These are phyloP conservation scores for Phytopythium montanum DNA, from an alignment of 352 stramenopile species.

Conservation along the genomic window DNA sequence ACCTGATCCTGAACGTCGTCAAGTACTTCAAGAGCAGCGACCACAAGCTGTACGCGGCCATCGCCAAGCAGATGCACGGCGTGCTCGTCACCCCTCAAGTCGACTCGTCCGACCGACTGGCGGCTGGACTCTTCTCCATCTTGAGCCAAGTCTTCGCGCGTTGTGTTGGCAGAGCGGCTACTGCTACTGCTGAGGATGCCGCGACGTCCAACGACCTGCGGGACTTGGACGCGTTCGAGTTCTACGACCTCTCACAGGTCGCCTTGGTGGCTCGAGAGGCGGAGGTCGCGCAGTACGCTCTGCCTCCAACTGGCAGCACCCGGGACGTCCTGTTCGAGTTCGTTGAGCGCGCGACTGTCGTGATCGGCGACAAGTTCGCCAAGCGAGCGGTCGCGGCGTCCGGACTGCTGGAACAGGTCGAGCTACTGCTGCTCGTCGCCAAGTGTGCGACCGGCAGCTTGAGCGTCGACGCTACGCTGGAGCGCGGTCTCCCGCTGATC, in stretches of 20 bases:
- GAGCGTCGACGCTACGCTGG: constrained; percentile 39
- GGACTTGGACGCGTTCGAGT: constrained; percentile 40
- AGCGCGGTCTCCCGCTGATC: constrained; percentile 30
- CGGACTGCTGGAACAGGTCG: constrained; percentile 45
- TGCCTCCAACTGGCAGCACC: constrained; percentile 32
- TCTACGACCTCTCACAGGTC: constrained; percentile 47
- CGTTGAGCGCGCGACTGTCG: constrained; percentile 51
- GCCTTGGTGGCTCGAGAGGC: constrained; percentile 23
- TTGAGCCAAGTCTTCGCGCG: constrained; percentile 51
- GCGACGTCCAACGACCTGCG: constrained; percentile 3
- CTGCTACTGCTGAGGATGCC: constrained; percentile 3
- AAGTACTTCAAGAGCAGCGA: constrained; percentile 58
- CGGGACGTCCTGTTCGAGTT: constrained; percentile 52
- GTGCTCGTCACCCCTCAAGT: constrained; percentile 52
- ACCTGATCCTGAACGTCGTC: constrained; percentile 58
- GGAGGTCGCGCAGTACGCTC: constrained; percentile 23
- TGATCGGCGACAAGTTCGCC: constrained; percentile 46
- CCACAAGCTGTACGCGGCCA: constrained; percentile 46
- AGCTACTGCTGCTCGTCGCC: constrained; percentile 54
- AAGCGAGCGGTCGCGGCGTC: constrained; percentile 54
- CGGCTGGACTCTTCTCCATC: constrained; percentile 44
- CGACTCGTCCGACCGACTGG: constrained; percentile 28
- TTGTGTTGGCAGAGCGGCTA: constrained; percentile 15
- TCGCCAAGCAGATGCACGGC: constrained; percentile 56
- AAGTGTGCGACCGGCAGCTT: constrained; percentile 48